Conservation (phyloP, 805 yeast genomes). For the Cyberlindnera misumaiensis region DNA sequence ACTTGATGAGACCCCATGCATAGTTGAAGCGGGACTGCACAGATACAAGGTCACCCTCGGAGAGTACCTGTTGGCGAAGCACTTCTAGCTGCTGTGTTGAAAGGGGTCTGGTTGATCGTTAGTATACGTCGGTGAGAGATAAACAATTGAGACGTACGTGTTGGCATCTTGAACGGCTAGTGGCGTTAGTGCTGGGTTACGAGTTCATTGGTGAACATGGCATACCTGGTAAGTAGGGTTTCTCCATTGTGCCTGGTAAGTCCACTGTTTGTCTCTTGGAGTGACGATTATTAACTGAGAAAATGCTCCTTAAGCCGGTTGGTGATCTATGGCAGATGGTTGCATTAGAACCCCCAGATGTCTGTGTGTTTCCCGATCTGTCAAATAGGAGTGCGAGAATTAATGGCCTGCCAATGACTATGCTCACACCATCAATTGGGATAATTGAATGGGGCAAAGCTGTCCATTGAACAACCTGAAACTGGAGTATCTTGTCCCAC, state of each 20-base stretch:
- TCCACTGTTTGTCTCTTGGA: constrained; percentile 2
- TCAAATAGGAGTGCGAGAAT: too few relatives aligned
- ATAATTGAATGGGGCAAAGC: too few relatives aligned
- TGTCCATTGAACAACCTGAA: too few relatives aligned
- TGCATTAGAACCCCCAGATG: too few relatives aligned
- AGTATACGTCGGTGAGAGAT: not conserved
- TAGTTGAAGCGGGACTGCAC: constrained; percentile 86
- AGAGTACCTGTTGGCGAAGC: constrained; percentile 66
- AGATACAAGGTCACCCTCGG: constrained; percentile 75
- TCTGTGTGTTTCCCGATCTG: too few relatives aligned
- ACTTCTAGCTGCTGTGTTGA: constrained; percentile 70
- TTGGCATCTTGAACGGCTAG: constrained; percentile 25
- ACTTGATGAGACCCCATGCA: constrained; percentile 93
- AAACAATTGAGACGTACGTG: constrained; percentile 17
- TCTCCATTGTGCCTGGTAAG: too few relatives aligned
- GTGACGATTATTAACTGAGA: too few relatives aligned
- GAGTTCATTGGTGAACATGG: not conserved
- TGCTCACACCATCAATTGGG: too few relatives aligned
- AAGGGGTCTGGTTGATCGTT: constrained; percentile 36
- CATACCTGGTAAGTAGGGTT: constrained; percentile 18
- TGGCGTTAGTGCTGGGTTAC: constrained; percentile 1
- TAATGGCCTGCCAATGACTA: too few relatives aligned
- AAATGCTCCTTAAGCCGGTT: too few relatives aligned
- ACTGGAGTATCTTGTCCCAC: too few relatives aligned
- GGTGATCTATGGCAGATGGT: too few relatives aligned